Base-by-base conservation (phyloP, 2,329 filamentous ascomycete species). In the Cephalotrichum gorgonifer region DNA sequence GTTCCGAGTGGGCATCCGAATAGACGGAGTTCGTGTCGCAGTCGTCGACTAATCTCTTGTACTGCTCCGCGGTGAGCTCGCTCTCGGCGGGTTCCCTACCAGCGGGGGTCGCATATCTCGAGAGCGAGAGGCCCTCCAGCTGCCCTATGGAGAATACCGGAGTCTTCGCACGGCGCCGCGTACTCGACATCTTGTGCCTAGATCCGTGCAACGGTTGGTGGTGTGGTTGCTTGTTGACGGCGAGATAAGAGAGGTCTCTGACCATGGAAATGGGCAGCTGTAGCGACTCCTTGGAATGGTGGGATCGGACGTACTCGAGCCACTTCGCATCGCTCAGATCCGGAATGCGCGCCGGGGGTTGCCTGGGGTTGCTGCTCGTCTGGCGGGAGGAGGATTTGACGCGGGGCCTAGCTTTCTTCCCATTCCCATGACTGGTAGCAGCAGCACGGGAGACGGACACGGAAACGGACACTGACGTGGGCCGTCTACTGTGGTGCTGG, bases 51-150 rank as follows among this genome's bases (percentile, higher is more conserved):
- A 74, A 54, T 1, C 67, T 68, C 27, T 62, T 61, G 55, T 74
- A 74, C 41, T 73, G 70, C 46, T 72, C 69, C 9, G 71, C 71
- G 26, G 73, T 68, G 47, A 63, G 59, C 51, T 74, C 70, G 38
- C 66, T 27, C 12, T 38, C 64, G 55, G 64, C 69, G 4, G 64
- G 59, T 1, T 59, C 60, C 47, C 62, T 62, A 38, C 56, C 57
- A 20, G 55, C 50, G 15, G 30, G 30, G 6, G 30, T 51, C 30
- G 25, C 46, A 43, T 28, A 49, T 30, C 44, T 50, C 33, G 49
- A 47, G 28, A 49, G 46, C 7, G 49, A 35, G 26, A 51, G 43
- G 27, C 48, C 60, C 50, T 73, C 71, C 2, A 72, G 60, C 55
- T 73, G 69, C 17, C 69, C 69, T 51, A 74, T 69, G 12, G 63